Evolutionary conservation across 1,284 basidiomycete genomes (phyloP).

Genomic region (Ceratobasidium papillatum): DNA sequence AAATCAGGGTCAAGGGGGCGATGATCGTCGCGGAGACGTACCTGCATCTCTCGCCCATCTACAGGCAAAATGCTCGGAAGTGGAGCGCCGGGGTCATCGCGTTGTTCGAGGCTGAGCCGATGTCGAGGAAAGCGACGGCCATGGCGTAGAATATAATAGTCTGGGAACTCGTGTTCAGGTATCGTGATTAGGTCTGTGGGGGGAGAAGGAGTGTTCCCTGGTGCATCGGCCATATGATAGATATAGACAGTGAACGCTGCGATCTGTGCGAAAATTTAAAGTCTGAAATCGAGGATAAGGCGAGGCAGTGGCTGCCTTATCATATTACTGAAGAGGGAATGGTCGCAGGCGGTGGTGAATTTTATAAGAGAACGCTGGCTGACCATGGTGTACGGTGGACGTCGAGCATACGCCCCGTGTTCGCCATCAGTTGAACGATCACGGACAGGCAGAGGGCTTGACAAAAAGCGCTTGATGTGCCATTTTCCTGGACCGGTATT

Average conservation of each 20-base stretch:
- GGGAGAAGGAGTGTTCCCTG: not conserved
- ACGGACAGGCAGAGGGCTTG: slow-evolving; percentile 35
- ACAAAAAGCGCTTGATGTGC: slow-evolving; percentile 39
- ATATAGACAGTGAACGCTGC: not conserved
- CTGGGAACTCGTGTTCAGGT: not conserved
- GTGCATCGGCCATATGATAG: slow-evolving; percentile 41
- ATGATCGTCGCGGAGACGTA: slow-evolving; percentile 30
- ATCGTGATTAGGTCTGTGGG: slow-evolving; percentile 1
- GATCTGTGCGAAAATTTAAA: slow-evolving; percentile 40
- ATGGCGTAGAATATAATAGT: slow-evolving; percentile 10
- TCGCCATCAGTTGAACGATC: slow-evolving; percentile 40
- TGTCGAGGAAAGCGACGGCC: slow-evolving; percentile 13
- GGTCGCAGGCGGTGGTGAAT: slow-evolving; percentile 30
- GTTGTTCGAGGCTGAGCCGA: not conserved
- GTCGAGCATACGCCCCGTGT: slow-evolving; percentile 36
- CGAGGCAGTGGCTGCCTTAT: slow-evolving; percentile 39
- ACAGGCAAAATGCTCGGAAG: slow-evolving; percentile 30
- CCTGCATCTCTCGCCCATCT: slow-evolving; percentile 18
- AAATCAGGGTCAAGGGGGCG: slow-evolving; percentile 40
- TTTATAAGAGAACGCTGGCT: slow-evolving; percentile 40
- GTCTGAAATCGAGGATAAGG: slow-evolving; percentile 12
- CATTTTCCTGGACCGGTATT: slow-evolving; percentile 39
- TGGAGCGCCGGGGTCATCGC: not conserved
- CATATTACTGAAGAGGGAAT: slow-evolving; percentile 39
- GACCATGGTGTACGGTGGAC: slow-evolving; percentile 23